Percentiles rank a stretch among this genome's conserved stretches.
Conservation (phyloP, 2,329 filamentous ascomycete genomes). For the Cadophora sp. region DNA sequence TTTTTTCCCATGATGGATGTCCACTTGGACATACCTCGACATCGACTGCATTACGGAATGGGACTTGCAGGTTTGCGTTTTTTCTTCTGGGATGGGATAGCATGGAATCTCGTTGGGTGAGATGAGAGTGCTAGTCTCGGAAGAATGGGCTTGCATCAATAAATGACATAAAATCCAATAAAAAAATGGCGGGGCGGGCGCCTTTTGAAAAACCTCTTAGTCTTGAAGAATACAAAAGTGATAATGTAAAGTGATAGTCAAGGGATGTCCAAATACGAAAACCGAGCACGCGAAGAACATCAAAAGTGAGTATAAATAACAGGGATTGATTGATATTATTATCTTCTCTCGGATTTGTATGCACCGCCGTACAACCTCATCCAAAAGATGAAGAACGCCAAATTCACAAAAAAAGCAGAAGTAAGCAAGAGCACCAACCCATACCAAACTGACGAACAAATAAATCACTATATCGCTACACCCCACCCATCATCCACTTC, state of each 20-base stretch:
- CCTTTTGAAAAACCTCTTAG: not conserved
- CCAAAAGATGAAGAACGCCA: conserved; percentile 13
- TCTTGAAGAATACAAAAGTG: not conserved
- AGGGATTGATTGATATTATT: conserved; percentile 7
- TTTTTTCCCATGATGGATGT: not conserved
- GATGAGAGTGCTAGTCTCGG: too few relatives aligned
- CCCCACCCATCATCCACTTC: not conserved
- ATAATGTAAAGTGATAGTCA: not conserved
- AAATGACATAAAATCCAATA: not conserved
- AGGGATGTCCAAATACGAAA: too few relatives aligned
- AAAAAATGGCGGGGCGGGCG: too few relatives aligned
- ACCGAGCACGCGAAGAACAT: not conserved
- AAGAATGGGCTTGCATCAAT: not conserved
- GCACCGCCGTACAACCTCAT: conserved; percentile 2
- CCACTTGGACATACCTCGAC: conserved; percentile 2
- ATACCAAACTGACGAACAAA: not conserved
- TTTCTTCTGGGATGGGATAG: too few relatives aligned
- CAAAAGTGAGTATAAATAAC: not conserved
- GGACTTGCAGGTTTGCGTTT: too few relatives aligned
- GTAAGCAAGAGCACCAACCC: not conserved
- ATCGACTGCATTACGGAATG: not conserved
- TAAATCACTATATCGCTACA: conserved; percentile 11
- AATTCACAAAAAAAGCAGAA: not conserved
- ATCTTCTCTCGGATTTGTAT: conserved; percentile 4
- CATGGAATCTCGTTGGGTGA: too few relatives aligned